Evolutionary conservation across 2,329 filamentous ascomycete genomes (phyloP).

Genomic region (Ceratocystis huliohia): DNA sequence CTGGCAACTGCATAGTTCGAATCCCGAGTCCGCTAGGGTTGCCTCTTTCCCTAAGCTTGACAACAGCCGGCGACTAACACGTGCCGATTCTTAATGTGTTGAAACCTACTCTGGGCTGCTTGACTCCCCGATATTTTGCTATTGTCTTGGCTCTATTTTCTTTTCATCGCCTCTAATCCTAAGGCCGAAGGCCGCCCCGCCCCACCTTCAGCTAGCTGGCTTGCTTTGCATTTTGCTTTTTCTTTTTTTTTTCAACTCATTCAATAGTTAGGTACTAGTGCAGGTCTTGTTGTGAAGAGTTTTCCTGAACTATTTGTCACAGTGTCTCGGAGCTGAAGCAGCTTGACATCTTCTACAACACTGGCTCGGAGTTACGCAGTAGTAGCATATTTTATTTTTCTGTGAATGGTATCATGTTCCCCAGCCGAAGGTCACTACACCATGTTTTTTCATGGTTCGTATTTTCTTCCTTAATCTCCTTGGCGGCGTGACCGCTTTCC

Average conservation of each 20-base stretch:
- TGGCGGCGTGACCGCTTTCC: not conserved
- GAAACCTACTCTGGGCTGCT: too few species aligned
- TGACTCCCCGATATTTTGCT: not conserved
- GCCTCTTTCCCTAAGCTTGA: not conserved
- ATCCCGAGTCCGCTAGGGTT: not conserved
- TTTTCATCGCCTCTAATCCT: not conserved
- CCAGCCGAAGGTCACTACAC: not conserved
- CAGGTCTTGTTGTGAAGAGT: too few species aligned
- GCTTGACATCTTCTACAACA: too few species aligned
- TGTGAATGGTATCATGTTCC: not conserved
- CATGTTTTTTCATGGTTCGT: not conserved
- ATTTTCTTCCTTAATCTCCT: not conserved
- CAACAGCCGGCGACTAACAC: not conserved
- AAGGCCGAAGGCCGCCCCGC: not conserved
- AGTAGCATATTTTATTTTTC: too few species aligned
- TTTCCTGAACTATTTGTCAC: too few species aligned
- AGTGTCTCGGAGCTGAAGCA: too few species aligned
- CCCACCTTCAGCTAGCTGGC: too few species aligned
- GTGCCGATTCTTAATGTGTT: not conserved
- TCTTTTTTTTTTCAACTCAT: too few species aligned
- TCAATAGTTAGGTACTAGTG: too few species aligned
- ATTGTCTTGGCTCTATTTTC: not conserved
- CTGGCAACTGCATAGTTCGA: not conserved
- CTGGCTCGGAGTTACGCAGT: too few species aligned
- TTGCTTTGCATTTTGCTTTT: too few species aligned